Evolutionary conservation across 139 green algal species (phyloP).

Genomic region (Gonium pectorale): DNA sequence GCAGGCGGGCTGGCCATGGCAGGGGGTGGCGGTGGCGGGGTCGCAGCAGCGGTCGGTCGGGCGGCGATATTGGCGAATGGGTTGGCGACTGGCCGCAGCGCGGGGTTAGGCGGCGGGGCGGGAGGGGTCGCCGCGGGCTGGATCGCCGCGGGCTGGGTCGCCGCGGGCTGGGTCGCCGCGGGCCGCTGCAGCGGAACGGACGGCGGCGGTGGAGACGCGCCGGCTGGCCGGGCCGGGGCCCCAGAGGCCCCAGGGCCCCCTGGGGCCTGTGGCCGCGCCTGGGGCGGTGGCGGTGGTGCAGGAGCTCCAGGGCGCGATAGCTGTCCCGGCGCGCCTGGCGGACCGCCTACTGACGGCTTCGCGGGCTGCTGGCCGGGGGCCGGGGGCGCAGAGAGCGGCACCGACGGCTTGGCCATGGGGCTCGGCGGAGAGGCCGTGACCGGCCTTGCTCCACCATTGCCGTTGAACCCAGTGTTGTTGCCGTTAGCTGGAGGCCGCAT

Average conservation of each 20-base stretch:
- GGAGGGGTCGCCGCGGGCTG: background rate
- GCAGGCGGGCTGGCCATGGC: background rate
- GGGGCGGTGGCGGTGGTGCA: background rate
- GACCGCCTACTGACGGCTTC: background rate
- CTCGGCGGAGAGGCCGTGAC: no score
- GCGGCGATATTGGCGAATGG: slow-evolving; percentile 33
- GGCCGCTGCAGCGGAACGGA: no score
- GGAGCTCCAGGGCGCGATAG: background rate
- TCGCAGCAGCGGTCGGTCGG: background rate
- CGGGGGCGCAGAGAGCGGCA: background rate
- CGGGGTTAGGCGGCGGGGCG: background rate
- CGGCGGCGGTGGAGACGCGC: background rate
- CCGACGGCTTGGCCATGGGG: background rate
- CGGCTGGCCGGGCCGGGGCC: background rate
- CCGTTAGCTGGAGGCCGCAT: background rate
- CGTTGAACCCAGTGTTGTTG: background rate
- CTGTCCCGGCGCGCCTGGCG: background rate
- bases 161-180: no score
- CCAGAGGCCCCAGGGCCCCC: no score
- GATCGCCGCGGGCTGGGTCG: background rate
- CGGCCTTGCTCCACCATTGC: no score
- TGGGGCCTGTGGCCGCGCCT: background rate
- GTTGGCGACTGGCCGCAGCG: background rate
- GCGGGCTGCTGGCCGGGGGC: background rate
- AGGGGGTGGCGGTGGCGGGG: background rate